Percentiles rank a stretch among this genome's conserved stretches.
These are phyloP conservation scores for Musa beccarii DNA, from an alignment of 176 grass and related monocot genomes.

Conservation along the genomic window DNA sequence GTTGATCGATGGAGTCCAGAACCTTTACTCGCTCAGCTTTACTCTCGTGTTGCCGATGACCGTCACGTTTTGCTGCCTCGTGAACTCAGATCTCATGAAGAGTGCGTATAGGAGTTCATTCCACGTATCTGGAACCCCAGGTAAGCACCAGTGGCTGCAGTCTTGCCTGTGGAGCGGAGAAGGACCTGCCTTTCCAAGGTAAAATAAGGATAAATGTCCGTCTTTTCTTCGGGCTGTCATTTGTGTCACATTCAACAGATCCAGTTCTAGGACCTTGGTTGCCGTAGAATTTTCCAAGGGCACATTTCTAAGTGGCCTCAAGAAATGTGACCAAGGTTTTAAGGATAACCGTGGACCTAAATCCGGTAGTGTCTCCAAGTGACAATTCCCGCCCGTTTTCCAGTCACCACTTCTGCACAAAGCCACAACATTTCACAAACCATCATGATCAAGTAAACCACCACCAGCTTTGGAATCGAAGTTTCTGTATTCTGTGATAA, in stretches of 20 bases:
- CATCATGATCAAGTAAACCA: neutral
- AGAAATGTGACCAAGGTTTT: constrained; percentile 44
- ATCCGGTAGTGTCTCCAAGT: constrained; percentile 32
- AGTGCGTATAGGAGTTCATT: constrained; percentile 72
- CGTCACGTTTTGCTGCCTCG: constrained; percentile 13
- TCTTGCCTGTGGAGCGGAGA: constrained; percentile 63
- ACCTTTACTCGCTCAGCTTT: neutral
- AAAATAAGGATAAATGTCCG: constrained; percentile 61
- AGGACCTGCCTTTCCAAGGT: constrained; percentile 41
- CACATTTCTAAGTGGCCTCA: constrained; percentile 47
- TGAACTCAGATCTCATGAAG: constrained; percentile 38
- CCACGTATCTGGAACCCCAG: constrained; percentile 86
- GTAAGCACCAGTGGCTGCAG: constrained; percentile 97
- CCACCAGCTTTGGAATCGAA: neutral
- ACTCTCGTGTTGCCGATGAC: neutral
- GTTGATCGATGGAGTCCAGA: too few relatives aligned
- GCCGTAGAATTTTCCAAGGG: constrained; percentile 25
- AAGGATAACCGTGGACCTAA: constrained; percentile 21
- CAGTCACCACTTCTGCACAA: neutral
- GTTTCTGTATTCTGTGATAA: too few relatives aligned
- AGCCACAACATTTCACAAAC: neutral
- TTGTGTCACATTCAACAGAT: constrained; percentile 67
- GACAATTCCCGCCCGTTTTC: neutral
- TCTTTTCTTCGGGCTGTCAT: constrained; percentile 79
- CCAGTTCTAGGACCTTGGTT: constrained; percentile 27